Percentiles rank a stretch among this genome's conserved stretches.
Evolutionary conservation across 768 basidiomycete genomes (phyloP).

Genomic region (Pluteus cervinus): DNA sequence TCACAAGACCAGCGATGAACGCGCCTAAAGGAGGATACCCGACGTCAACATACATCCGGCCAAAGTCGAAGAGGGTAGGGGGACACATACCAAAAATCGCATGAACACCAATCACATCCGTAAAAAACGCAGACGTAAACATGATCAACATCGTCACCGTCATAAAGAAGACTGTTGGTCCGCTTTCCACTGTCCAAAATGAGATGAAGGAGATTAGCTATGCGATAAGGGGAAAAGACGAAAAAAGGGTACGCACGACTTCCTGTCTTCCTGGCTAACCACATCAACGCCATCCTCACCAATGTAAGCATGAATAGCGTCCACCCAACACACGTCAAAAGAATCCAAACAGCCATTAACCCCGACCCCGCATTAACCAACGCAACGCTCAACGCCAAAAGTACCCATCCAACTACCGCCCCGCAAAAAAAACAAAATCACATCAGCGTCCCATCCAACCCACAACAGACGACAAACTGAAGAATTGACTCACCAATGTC

Average conservation of each 20-base stretch:
- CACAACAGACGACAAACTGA: neutral
- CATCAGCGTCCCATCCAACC: too few species aligned
- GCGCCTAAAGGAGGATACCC: slow-evolving; percentile 53
- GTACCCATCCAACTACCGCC: slow-evolving; percentile 72
- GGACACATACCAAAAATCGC: slow-evolving; percentile 82
- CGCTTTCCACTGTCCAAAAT: slow-evolving; percentile 50
- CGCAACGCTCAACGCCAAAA: slow-evolving; percentile 87
- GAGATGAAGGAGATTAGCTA: slow-evolving; percentile 5
- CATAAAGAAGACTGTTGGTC: slow-evolving; percentile 88
- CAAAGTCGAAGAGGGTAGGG: neutral
- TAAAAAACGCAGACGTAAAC: slow-evolving; percentile 88
- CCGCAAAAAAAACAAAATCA: neutral
- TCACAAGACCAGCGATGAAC: slow-evolving; percentile 74
- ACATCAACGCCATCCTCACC: slow-evolving; percentile 52
- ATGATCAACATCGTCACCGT: slow-evolving; percentile 73
- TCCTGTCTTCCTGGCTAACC: slow-evolving; percentile 74
- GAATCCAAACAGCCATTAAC: slow-evolving; percentile 77
- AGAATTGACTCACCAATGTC: slow-evolving; percentile 52
- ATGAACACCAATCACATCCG: slow-evolving; percentile 88
- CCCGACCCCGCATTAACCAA: slow-evolving; percentile 89
- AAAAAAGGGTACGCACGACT: slow-evolving; percentile 50
- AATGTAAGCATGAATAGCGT: slow-evolving; percentile 69
- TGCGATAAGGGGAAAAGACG: neutral
- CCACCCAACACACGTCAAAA: slow-evolving; percentile 79
- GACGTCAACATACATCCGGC: neutral